Evolutionary conservation across 148 eudicot species (phyloP).

Genomic region (Bassia scoparia): DNA sequence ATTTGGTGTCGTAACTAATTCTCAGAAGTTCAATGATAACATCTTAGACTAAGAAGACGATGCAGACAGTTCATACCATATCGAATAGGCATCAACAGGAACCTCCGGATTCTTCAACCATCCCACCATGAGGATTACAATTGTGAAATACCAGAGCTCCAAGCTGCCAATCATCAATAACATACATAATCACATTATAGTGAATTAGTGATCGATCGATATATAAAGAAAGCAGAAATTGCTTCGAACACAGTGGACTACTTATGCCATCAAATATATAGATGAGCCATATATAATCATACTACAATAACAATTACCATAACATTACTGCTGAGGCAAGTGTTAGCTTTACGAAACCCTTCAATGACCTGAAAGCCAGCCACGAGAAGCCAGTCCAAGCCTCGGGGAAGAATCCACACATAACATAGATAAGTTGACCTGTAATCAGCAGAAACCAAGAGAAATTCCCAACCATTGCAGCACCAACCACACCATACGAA

Average conservation of each 20-base stretch:
- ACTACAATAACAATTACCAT: constrained; percentile 30
- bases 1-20: too few relatives aligned
- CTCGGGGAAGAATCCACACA: constrained; percentile 33
- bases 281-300: not conserved
- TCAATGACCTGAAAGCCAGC: constrained; percentile 35
- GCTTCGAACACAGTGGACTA: not conserved
- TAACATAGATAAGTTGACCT: constrained; percentile 37
- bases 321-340: constrained; percentile 59
- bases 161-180: constrained; percentile 32
- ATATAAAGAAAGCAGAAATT: not conserved
- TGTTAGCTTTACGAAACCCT: constrained; percentile 45
- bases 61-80: constrained; percentile 29
- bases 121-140: constrained; percentile 39
- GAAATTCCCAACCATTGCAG: constrained; percentile 38
- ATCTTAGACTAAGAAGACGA: too few relatives aligned
- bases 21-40: too few relatives aligned
- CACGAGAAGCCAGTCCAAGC: constrained; percentile 50
- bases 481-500: constrained; percentile 37
- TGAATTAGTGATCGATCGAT: too few relatives aligned
- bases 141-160: constrained; percentile 43
- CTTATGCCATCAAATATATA: not conserved
- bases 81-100: constrained; percentile 43
- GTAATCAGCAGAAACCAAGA: constrained; percentile 49
- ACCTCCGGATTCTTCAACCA: constrained; percentile 37
- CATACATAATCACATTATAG: too few relatives aligned